A percentile compares a stretch with the other conserved stretches of the same genome.
phyloP scores from a whole-genome alignment of 2,329 filamentous ascomycete species.

The Curvularia sp. region DNA sequence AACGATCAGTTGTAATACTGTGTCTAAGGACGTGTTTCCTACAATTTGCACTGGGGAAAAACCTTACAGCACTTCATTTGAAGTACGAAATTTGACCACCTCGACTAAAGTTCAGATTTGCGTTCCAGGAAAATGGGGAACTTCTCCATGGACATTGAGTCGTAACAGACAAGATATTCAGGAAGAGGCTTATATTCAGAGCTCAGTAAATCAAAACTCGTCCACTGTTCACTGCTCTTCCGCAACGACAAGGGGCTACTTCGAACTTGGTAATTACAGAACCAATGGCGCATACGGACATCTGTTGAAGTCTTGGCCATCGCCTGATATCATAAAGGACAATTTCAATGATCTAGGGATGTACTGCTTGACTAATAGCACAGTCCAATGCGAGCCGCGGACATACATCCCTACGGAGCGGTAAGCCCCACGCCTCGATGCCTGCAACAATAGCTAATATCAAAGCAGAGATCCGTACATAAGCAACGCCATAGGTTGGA shows the following conservation, averaged over 20 bases:
- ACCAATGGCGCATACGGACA: slow-evolving; percentile 11
- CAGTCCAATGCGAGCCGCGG: too few species aligned
- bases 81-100: too few species aligned
- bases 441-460: too few species aligned
- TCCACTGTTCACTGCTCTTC: slow-evolving; percentile 17
- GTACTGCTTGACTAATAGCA: too few species aligned
- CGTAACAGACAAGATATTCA: not conserved
- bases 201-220: not conserved
- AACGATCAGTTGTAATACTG: slow-evolving; percentile 2
- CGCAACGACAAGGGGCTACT: slow-evolving; percentile 24
- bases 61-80: not conserved
- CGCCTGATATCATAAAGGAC: slow-evolving; percentile 17
- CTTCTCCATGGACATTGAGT: slow-evolving; percentile 1
- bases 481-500: too few species aligned
- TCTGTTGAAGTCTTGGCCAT: slow-evolving; percentile 17
- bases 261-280: slow-evolving; percentile 23
- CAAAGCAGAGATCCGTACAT: too few species aligned
- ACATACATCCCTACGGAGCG: too few species aligned
- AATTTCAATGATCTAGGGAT: too few species aligned
- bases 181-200: not conserved
- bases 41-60: not conserved
- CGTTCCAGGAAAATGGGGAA: slow-evolving; percentile 1
- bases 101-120: not conserved
- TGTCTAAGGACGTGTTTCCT: not conserved
- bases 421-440: too few species aligned